phyloP scores from a whole-genome alignment of 1,284 basidiomycete genomes.

The Pseudozyma hubeiensis region DNA sequence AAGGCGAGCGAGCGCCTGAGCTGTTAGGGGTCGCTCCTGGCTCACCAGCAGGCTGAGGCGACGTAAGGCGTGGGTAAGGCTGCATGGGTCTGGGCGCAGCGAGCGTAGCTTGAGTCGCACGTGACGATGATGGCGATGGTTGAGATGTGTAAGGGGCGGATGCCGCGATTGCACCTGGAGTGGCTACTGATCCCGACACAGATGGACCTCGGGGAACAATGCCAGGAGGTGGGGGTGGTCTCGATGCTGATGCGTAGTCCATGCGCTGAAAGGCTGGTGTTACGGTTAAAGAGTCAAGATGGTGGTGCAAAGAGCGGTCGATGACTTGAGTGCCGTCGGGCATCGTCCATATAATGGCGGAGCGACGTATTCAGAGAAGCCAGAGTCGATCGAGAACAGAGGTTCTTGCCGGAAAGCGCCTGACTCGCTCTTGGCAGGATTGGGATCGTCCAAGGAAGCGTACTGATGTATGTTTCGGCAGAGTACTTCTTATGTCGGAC shows the following conservation, averaged over 20 bases:
- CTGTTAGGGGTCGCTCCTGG: not conserved
- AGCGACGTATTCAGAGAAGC: not conserved
- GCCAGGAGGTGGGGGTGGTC: slow-evolving; percentile 16
- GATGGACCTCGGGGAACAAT: slow-evolving; percentile 13
- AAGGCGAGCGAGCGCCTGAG: slow-evolving; percentile 50
- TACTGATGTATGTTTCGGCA: too few species aligned
- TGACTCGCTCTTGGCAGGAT: too few species aligned
- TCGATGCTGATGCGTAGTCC: slow-evolving; percentile 16
- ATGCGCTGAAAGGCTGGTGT: slow-evolving; percentile 11
- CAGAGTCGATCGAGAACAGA: not conserved
- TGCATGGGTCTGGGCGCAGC: slow-evolving; percentile 53
- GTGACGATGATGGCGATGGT: slow-evolving; percentile 28
- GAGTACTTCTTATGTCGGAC: too few species aligned
- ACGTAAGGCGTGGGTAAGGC: slow-evolving; percentile 53
- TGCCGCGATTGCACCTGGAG: slow-evolving; percentile 3
- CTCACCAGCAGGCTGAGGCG: slow-evolving; percentile 46
- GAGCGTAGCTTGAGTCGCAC: slow-evolving; percentile 23
- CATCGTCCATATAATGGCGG: slow-evolving; percentile 24
- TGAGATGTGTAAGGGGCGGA: slow-evolving; percentile 19
- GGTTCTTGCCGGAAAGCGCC: not conserved
- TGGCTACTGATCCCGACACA: slow-evolving; percentile 14
- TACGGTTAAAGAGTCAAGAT: slow-evolving; percentile 9
- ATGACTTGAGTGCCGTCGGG: slow-evolving; percentile 25
- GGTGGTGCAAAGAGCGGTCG: slow-evolving; percentile 13
- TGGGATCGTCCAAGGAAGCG: too few species aligned